These are phyloP conservation scores for Pleoardoris graminearum DNA, from an alignment of 2,329 filamentous ascomycete species.

Conservation along the genomic window DNA sequence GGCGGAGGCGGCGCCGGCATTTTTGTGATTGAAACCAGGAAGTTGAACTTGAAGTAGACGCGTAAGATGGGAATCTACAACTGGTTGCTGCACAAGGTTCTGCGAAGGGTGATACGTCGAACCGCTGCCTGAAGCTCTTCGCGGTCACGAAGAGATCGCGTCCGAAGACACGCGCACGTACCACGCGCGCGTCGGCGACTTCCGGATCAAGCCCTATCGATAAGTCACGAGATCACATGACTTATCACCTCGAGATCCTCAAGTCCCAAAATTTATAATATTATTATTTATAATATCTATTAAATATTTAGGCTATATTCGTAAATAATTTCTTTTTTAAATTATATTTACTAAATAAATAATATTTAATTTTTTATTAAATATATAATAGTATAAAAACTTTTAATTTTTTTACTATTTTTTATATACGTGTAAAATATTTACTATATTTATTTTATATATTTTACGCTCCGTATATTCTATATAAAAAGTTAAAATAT, in stretches of 20 bases:
- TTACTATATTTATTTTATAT: too few species aligned
- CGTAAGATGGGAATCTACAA: not conserved
- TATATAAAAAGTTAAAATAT: too few species aligned
- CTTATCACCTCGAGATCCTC: not conserved
- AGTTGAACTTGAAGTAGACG: too few species aligned
- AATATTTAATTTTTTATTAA: too few species aligned
- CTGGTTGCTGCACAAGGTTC: not conserved
- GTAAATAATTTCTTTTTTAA: too few species aligned
- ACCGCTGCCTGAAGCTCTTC: slow-evolving; percentile 21
- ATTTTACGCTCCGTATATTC: too few species aligned
- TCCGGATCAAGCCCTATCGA: slow-evolving; percentile 16
- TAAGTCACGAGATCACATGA: slow-evolving; percentile 17
- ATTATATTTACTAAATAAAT: too few species aligned
- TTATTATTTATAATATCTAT: too few species aligned
- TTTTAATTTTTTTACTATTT: too few species aligned
- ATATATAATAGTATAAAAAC: too few species aligned
- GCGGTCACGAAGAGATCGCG: slow-evolving; percentile 2
- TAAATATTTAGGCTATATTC: too few species aligned
- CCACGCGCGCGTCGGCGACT: slow-evolving; percentile 13
- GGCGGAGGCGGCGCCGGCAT: slow-evolving; percentile 5
- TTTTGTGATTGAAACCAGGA: not conserved
- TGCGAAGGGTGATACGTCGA: slow-evolving; percentile 8
- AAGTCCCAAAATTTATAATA: not conserved
- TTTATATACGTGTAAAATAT: too few species aligned
- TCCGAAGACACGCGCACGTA: slow-evolving; percentile 16